Conservation (phyloP, 2,329 filamentous ascomycete genomes). For the Teratosphaeria nubilosa region DNA sequence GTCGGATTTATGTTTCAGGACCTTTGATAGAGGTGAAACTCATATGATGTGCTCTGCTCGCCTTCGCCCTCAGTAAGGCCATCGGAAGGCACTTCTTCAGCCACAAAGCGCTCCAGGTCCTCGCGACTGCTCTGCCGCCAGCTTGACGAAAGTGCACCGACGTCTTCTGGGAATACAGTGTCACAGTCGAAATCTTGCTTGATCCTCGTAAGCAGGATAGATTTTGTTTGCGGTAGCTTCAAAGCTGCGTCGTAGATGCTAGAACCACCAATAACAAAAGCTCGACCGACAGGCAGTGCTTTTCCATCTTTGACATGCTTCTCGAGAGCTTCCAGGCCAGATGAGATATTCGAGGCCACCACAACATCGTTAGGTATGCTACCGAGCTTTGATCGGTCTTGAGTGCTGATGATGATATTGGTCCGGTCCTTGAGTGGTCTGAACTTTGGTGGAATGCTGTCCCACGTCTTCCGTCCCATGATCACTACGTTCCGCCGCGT, state of each 20-base stretch:
- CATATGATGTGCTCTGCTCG: slow-evolving; percentile 16
- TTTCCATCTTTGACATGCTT: slow-evolving; percentile 13
- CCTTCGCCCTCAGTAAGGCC: slow-evolving; percentile 51
- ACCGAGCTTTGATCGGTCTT: slow-evolving; percentile 11
- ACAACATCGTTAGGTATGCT: slow-evolving; percentile 39
- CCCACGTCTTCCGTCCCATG: slow-evolving; percentile 97
- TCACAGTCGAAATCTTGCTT: slow-evolving; percentile 64
- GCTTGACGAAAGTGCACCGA: slow-evolving; percentile 31
- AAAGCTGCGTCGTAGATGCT: slow-evolving; percentile 73
- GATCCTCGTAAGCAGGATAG: slow-evolving; percentile 62
- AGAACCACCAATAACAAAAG: slow-evolving; percentile 84
- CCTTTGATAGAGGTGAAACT: slow-evolving; percentile 24
- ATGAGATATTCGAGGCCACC: slow-evolving; percentile 33
- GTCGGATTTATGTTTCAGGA: background rate
- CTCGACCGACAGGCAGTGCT: slow-evolving; percentile 39
- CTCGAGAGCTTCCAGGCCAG: slow-evolving; percentile 25
- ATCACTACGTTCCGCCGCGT: slow-evolving; percentile 55
- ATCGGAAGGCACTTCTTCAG: slow-evolving; percentile 50
- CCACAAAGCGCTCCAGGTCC: slow-evolving; percentile 54
- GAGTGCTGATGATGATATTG: slow-evolving; percentile 69
- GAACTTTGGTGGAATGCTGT: slow-evolving; percentile 70
- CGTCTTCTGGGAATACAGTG: slow-evolving; percentile 56
- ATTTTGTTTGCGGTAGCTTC: slow-evolving; percentile 43
- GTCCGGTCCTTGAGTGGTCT: slow-evolving; percentile 69
- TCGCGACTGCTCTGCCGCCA: slow-evolving; percentile 48